These are phyloP conservation scores for Primulina tabacum DNA, from an alignment of 257 asterid genomes.

Conservation along the genomic window DNA sequence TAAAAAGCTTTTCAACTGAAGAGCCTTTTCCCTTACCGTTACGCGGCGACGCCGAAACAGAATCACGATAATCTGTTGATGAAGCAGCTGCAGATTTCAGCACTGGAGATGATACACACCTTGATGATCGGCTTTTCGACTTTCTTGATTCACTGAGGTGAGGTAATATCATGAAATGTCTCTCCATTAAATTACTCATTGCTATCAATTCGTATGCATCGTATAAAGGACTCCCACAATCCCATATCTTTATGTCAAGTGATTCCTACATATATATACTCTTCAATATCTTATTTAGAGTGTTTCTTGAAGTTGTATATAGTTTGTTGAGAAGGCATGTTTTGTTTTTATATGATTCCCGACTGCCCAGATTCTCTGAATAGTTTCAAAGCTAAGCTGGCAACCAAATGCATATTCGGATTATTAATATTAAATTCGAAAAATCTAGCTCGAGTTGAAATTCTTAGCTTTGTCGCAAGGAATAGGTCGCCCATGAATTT, in stretches of 20 bases:
- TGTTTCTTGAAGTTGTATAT: background rate
- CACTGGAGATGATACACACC: no score
- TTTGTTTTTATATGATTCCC: background rate
- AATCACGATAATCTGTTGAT: background rate
- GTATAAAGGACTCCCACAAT: constrained; percentile 76
- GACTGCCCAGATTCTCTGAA: no score
- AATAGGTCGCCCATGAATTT: no score
- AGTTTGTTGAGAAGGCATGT: background rate
- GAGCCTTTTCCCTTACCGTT: no score
- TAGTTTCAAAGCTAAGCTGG: background rate
- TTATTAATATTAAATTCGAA: no score
- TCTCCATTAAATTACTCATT: constrained; percentile 54
- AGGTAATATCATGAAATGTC: constrained; percentile 20
- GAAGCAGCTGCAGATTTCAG: background rate
- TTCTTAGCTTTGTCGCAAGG: no score
- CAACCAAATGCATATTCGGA: no score
- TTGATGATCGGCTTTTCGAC: background rate
- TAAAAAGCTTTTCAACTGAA: no score
- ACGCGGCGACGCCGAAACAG: background rate
- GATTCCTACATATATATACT: background rate
- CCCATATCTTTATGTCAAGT: constrained; percentile 39
- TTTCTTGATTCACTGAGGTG: background rate
- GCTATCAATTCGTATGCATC: constrained; percentile 62
- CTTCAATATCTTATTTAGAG: background rate
- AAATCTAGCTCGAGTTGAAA: no score